These are phyloP conservation scores for Aspergillus panamensis DNA, from an alignment of 495 filamentous ascomycete genomes.

Conservation along the genomic window DNA sequence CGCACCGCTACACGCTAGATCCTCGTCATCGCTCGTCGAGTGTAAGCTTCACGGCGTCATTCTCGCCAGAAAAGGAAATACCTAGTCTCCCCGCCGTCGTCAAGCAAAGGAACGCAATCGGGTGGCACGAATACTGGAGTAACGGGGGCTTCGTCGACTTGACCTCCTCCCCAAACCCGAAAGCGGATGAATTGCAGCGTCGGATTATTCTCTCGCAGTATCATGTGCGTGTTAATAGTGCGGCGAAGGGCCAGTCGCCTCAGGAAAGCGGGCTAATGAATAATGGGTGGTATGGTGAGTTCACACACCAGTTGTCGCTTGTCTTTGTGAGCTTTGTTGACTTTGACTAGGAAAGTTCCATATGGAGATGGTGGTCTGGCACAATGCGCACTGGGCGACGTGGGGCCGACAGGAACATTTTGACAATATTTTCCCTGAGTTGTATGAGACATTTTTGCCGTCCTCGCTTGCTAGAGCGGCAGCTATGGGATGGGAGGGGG, in stretches of 20 bases:
- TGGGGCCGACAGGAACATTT: conserved; percentile 19
- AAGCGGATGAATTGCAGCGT: conserved; percentile 18
- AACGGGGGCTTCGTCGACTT: conserved; percentile 18
- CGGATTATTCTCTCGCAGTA: conserved; percentile 21
- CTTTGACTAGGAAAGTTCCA: conserved; percentile 15
- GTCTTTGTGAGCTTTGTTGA: background rate
- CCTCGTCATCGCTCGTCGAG: background rate
- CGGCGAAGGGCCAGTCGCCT: conserved; percentile 18
- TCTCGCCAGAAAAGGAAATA: conserved; percentile 4
- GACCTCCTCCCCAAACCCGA: conserved; percentile 12
- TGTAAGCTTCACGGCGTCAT: conserved; percentile 12
- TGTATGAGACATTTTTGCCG: conserved; percentile 15
- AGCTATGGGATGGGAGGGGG: conserved; percentile 22
- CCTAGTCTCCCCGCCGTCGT: conserved; percentile 2
- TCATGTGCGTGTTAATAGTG: conserved; percentile 20
- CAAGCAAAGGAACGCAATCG: background rate
- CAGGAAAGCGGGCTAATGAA: conserved; percentile 23
- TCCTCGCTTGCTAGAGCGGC: conserved; percentile 13
- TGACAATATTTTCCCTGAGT: conserved; percentile 14
- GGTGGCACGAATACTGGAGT: conserved; percentile 17
- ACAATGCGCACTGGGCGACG: conserved; percentile 21
- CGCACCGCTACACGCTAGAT: conserved; percentile 10
- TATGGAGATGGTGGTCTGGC: conserved; percentile 24
- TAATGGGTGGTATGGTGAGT: conserved; percentile 23
- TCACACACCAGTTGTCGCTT: background rate